Conservation (phyloP, 495 filamentous ascomycete species). For the Recurvomyces mirabilis region DNA sequence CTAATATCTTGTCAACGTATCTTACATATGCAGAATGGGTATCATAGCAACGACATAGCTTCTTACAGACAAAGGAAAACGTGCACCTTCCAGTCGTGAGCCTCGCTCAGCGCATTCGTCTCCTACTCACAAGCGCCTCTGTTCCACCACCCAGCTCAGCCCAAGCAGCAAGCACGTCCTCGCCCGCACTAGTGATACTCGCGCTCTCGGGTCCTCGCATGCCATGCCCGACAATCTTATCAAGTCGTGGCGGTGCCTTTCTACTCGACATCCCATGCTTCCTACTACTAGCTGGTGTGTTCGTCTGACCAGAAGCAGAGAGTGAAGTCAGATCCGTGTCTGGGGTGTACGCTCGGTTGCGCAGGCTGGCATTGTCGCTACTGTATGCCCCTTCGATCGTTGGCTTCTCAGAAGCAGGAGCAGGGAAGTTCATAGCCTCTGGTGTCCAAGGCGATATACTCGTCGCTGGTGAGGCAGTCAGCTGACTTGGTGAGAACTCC, state of each 20-base stretch:
- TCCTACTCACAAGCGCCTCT: too few relatives aligned
- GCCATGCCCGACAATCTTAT: not conserved
- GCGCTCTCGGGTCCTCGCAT: not conserved
- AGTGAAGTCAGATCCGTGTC: slow-evolving; percentile 11
- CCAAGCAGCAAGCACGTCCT: slow-evolving; percentile 35
- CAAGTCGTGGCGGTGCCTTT: too few relatives aligned
- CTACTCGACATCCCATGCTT: not conserved
- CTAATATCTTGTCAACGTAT: too few relatives aligned
- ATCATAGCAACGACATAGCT: too few relatives aligned
- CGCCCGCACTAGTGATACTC: slow-evolving; percentile 29
- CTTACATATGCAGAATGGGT: too few relatives aligned
- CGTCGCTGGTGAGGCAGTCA: not conserved
- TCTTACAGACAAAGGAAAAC: too few relatives aligned
- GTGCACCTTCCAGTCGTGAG: too few relatives aligned
- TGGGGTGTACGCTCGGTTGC: slow-evolving; percentile 4
- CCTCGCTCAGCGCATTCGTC: too few relatives aligned
- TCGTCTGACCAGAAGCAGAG: not conserved
- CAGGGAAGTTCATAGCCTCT: not conserved
- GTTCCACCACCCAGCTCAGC: slow-evolving; percentile 31
- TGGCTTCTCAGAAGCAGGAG: not conserved
- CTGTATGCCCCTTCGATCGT: not conserved
- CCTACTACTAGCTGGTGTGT: not conserved
- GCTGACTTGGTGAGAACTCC: not conserved
- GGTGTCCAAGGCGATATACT: slow-evolving; percentile 2
- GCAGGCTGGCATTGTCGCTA: slow-evolving; percentile 4